Evolutionary conservation across 805 yeast species (phyloP), one percentile per base, ranked within the genome.

Genomic region (Candida xyloterini): DNA sequence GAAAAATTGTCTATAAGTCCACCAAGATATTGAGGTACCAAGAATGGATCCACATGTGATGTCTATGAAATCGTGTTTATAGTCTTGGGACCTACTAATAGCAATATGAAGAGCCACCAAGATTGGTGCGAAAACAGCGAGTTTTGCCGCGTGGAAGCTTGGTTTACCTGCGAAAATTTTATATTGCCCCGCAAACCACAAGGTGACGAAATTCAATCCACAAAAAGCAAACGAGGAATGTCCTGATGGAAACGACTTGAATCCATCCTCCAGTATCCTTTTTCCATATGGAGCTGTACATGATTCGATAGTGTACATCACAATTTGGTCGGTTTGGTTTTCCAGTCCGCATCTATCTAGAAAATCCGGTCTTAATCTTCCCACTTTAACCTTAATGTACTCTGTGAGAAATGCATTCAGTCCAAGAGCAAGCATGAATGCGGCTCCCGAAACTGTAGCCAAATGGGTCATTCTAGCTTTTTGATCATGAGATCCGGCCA

Each of bases 361-460:
- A 57, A 89, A 86, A 63, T 90, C 97, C 0, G 97, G 98, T 50
- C 97, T 73, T 38, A 81, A 82, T 57, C 95, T 78, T 1, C 96
- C 96, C 34, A 90, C 76, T 71, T 82, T 74, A 53, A 81, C 75
- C 66, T 91, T 90, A 46, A 87, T 62, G 23, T 79, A 68, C 51
- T 88, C 85, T 3, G 95, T 86, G 40, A 81, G 50, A 11, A 81
- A 65, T 29, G 78, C 73, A 44, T 68, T 59, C n/a, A 73, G 44
- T 28, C 71, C 62, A 3, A 77, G 60, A 4, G 68, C 47, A 4
- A 67, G 51, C n/a, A 66, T 50, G 21, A 75, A 65, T 9, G 68
- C 45, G 27, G 70, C 49, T 2, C 63, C 57, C 9, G 74, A 62
- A 4, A 69, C 47, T 14, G 62, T 57, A 26, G 66, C 58, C 5